Evolutionary conservation across 2,329 filamentous ascomycete species (phyloP).

Genomic region (Cercospora zeina): DNA sequence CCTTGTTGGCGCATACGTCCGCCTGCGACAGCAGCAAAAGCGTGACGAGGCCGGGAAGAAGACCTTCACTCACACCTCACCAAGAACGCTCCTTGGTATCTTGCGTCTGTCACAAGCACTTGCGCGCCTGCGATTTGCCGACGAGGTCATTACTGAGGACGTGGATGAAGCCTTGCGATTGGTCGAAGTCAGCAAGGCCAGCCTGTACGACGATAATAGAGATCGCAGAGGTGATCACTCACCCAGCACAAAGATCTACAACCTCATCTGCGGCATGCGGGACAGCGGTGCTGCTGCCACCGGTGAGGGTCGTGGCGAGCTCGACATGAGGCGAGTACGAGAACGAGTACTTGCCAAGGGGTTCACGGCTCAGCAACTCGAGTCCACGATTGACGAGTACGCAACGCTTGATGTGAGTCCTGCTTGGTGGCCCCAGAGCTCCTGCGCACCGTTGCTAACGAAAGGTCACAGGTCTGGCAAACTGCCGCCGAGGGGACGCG

Average conservation of each 20-base stretch:
- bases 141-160: conserved; percentile 82
- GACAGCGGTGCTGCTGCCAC: conserved; percentile 80
- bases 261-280: conserved; percentile 83
- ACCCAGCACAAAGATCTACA: conserved; percentile 87
- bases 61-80: conserved; percentile 90
- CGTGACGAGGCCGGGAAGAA: conserved; percentile 87
- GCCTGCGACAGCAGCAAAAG: conserved; percentile 88
- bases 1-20: conserved; percentile 94
- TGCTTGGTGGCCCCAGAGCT: not conserved
- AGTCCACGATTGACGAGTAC: conserved; percentile 85
- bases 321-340: conserved; percentile 84
- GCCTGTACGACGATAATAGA: conserved; percentile 70
- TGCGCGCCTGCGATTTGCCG: conserved; percentile 84
- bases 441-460: conserved; percentile 36
- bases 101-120: conserved; percentile 92
- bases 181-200: conserved; percentile 90
- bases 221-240: conserved; percentile 67
- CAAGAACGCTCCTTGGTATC: conserved; percentile 88
- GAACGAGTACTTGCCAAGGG: conserved; percentile 93
- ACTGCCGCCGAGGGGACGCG: conserved; percentile 56
- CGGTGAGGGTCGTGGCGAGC: conserved; percentile 71
- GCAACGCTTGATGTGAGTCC: conserved; percentile 79
- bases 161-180: conserved; percentile 92
- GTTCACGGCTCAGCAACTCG: conserved; percentile 92
- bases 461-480: conserved; percentile 53